These are phyloP conservation scores for Avena eriantha DNA, from an alignment of 176 grass and related monocot genomes.

Conservation along the genomic window DNA sequence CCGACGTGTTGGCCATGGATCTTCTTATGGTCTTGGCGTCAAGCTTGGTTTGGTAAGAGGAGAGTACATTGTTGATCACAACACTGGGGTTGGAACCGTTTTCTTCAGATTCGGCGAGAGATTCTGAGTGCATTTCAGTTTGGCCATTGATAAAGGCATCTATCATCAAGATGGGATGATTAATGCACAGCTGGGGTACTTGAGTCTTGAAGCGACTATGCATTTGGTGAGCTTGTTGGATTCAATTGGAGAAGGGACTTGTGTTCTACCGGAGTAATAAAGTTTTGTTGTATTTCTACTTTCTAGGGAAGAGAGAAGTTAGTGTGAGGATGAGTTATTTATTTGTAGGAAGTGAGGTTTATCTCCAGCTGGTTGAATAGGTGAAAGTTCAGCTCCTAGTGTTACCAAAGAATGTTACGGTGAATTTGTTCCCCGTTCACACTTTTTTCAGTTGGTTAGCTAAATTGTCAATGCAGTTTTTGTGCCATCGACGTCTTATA, in stretches of 20 bases:
- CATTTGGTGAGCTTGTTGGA: slow-evolving; percentile 27
- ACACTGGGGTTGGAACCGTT: slow-evolving; percentile 79
- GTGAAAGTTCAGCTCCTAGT: slow-evolving; percentile 9
- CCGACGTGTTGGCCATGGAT: slow-evolving; percentile 81
- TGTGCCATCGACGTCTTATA: slow-evolving; percentile 5
- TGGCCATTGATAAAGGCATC: not conserved
- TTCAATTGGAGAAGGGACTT: slow-evolving; percentile 26
- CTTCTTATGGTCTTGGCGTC: slow-evolving; percentile 84
- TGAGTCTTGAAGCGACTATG: slow-evolving; percentile 7
- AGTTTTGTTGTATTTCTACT: slow-evolving; percentile 33
- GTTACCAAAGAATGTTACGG: slow-evolving; percentile 14
- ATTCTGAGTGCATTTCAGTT: slow-evolving; percentile 54
- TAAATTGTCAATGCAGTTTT: slow-evolving; percentile 22
- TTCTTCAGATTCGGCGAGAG: slow-evolving; percentile 97
- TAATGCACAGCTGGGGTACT: not conserved
- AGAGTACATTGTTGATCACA: slow-evolving; percentile 94
- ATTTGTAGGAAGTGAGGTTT: slow-evolving; percentile 35
- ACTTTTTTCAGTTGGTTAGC: slow-evolving; percentile 17
- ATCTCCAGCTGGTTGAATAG: slow-evolving; percentile 39
- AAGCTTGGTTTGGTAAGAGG: slow-evolving; percentile 96
- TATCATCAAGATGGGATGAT: slow-evolving; percentile 8
- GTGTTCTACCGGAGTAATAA: slow-evolving; percentile 45
- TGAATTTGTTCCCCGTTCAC: not conserved
- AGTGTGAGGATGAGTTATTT: slow-evolving; percentile 28
- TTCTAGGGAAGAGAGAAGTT: slow-evolving; percentile 31